Evolutionary conservation across 345 rosid genomes (phyloP).

Genomic region (Xanthoceras sorbifolium): DNA sequence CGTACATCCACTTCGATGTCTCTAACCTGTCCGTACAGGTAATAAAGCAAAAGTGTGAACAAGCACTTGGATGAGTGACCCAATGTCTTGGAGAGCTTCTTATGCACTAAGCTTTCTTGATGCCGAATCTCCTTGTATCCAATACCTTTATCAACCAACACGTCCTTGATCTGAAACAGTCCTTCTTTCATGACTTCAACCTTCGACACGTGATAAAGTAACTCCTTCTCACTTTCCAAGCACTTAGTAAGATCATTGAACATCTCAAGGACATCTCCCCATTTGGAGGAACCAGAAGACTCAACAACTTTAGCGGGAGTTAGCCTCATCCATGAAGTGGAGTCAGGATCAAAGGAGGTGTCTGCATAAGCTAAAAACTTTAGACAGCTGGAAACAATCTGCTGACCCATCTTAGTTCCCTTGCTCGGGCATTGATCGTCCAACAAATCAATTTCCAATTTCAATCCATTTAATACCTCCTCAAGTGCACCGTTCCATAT

Average conservation of each 20-base stretch:
- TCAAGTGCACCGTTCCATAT: constrained; percentile 70
- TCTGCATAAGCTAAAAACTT: constrained; percentile 54
- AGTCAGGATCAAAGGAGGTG: constrained; percentile 42
- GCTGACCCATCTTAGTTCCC: constrained; percentile 55
- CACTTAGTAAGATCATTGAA: constrained; percentile 61
- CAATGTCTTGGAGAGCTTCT: constrained; percentile 61
- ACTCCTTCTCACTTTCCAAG: constrained; percentile 40
- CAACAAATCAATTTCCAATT: constrained; percentile 53
- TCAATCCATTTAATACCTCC: constrained; percentile 59
- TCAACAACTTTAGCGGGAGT: constrained; percentile 41
- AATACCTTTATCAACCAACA: constrained; percentile 57
- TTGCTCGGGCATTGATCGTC: constrained; percentile 35
- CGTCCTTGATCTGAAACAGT: constrained; percentile 62
- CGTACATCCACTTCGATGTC: constrained; percentile 70
- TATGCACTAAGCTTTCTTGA: constrained; percentile 66
- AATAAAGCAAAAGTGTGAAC: constrained; percentile 70
- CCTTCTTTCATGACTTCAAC: constrained; percentile 89
- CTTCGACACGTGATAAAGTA: constrained; percentile 54
- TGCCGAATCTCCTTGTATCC: constrained; percentile 67
- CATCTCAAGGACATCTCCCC: constrained; percentile 90
- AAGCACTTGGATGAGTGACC: constrained; percentile 75
- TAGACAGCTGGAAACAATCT: constrained; percentile 64
- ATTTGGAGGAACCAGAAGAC: constrained; percentile 37
- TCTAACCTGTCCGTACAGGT: constrained; percentile 63
- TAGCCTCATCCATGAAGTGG: constrained; percentile 73